Evolutionary conservation across 2,329 filamentous ascomycete genomes (phyloP).

Genomic region (Chalaropsis thielavioides): DNA sequence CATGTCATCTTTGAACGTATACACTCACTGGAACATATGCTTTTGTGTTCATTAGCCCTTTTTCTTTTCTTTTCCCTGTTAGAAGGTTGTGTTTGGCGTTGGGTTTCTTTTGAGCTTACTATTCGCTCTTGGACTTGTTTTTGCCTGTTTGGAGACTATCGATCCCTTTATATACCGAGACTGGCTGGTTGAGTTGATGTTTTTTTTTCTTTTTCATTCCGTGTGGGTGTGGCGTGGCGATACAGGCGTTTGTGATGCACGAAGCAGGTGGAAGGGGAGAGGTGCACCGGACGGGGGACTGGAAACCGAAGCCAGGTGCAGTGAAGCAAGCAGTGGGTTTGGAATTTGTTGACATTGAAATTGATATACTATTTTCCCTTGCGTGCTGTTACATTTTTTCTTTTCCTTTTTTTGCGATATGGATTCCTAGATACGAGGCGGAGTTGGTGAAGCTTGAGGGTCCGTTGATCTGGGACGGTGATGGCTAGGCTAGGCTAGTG

Average conservation of each 20-base stretch:
- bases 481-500: too few species aligned
- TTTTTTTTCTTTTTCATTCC: too few species aligned
- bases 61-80: not conserved
- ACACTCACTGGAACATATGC: not conserved
- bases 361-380: not conserved
- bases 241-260: not conserved
- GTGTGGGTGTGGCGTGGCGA: not conserved
- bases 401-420: not conserved
- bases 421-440: not conserved
- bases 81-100: not conserved
- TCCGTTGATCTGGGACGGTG: too few species aligned
- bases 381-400: not conserved
- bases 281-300: too few species aligned
- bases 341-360: not conserved
- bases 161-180: not conserved
- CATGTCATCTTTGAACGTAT: not conserved
- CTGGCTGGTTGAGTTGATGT: not conserved
- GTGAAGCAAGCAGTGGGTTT: not conserved
- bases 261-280: too few species aligned
- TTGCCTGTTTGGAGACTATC: not conserved
- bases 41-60: not conserved
- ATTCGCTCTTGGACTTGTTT: not conserved
- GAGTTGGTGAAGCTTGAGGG: not conserved
- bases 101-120: conserved; percentile 4
- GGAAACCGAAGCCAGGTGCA: not conserved